Base-by-base conservation (phyloP, 345 rosid genomes). In the Euphorbia tirucalli region DNA sequence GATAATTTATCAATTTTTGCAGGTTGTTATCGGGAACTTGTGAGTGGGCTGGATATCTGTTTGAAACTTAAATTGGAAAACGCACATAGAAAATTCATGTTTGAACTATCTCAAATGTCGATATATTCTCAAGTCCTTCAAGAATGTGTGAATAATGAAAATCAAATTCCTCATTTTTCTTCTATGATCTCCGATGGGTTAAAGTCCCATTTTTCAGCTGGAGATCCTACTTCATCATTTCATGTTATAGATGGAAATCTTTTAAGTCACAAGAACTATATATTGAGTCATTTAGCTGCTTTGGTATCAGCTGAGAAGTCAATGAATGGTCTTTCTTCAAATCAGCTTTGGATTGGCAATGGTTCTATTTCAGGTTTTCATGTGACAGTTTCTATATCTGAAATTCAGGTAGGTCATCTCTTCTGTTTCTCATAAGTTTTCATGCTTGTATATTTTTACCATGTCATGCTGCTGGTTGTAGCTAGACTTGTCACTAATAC, bases 281-380 rank as follows among this genome's bases (percentile, higher is more conserved):
- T 93, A 71, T 79, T 93, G 85, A 82, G 84, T 73, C 85, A 91
- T 71, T 74, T 90, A 56, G 79, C 65, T 68, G 89, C 80, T 70
- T 84, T 62, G 63, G 73, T 89, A 75, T 84, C 88, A 57, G 83
- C 66, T 66, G 85, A 84, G 83, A 87, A 77, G 83, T 75, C 61
- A 66, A 71, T 72, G 75, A 70, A 70, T 73, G 61, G 71, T 41
- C 79, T 78, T 77, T 76, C 72, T 30, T 69, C 77, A 60, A 74
- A 74, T 73, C 78, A 78, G 69, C 84, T 82, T 78, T 93, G 92
- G 94, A 77, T 74, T 54, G 98, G 98, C 67, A 70, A 62, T 65
- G 93, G 94, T 80, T 83, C 86, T 64, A 60, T 90, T 79, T 83
- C 89, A 55, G 97, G 96, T 71, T 83, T 87, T 71, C 88, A 90